Base-by-base conservation (phyloP, 768 basidiomycete genomes). In the Infundibulicybe gibba region DNA sequence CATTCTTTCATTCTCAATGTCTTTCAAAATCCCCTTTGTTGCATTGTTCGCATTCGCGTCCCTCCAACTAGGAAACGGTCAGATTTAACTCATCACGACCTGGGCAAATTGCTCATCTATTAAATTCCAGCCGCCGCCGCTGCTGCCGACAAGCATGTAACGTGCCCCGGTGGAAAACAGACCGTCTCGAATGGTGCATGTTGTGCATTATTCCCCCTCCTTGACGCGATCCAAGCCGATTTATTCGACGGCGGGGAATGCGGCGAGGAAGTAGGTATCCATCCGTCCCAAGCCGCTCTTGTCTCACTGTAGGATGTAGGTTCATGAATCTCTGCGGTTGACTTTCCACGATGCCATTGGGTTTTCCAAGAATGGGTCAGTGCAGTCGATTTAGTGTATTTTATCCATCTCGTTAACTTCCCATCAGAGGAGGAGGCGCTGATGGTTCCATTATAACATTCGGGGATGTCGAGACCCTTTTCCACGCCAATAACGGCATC, bases 191-290 rank as follows among this genome's bases (percentile, higher is more conserved):
- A 69, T 45, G 57, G 60, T 4, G 64, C 64, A n/a, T 72, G 70
- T 54, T 71, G 70, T 45, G 60, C 51, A 14, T 61, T 69, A 55
- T 69, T 70, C 57, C 64, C 70, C 40, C 3, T 38, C 35, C 4
- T 14, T 14, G 35, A 38, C 35, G 35, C 14, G n/a, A 3, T 38
- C n/a, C 35, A 38, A 10, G 3, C 35, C 35, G 17, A 10, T 10
- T n/a, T 38, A 10, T 38, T n/a, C 35, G 35, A 14, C 6, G n/a
- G 35, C 10, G 14, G 17, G 14, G 35, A 38, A 14, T 19, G 35
- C 35, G 17, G 35, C 14, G 35, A 14, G 14, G 35, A 14, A 6
- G 14, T 38, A 4, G 14, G n/a, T 38, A n/a, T 14, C 10, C 3
- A 4, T 38, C 14, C 6, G 14, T 10, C 10, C 10, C 6, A 38